phyloP scores from a whole-genome alignment of 306 rosid genomes.

The Pyrus pyrifolia region DNA sequence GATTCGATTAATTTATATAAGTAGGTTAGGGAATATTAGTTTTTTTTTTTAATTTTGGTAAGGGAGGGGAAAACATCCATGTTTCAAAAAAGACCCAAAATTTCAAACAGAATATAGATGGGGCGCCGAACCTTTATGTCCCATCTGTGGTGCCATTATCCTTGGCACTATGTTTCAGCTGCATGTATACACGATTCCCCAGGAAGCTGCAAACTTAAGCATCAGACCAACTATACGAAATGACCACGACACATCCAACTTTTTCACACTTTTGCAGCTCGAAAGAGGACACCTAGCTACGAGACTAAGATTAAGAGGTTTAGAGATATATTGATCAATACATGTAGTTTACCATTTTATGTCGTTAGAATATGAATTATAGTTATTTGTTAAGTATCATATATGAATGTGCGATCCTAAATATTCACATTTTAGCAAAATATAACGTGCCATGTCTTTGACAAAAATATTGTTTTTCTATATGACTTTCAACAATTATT shows the following conservation, averaged over 20 bases:
- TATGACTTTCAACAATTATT: background rate
- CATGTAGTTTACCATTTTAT: too few species aligned
- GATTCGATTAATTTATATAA: background rate
- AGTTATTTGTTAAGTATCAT: background rate
- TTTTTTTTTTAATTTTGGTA: slow-evolving; percentile 23
- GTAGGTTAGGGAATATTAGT: slow-evolving; percentile 1
- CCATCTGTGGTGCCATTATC: slow-evolving; percentile 29
- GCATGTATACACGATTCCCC: background rate
- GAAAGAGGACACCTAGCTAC: background rate
- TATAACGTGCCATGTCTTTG: background rate
- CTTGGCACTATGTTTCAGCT: slow-evolving; percentile 27
- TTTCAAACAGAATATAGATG: slow-evolving; percentile 21
- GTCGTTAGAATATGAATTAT: background rate
- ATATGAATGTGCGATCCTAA: background rate
- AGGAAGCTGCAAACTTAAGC: slow-evolving; percentile 43
- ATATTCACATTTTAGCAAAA: background rate
- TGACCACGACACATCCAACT: background rate
- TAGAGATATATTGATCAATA: too few species aligned
- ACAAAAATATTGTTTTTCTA: background rate
- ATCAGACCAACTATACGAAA: slow-evolving; percentile 6
- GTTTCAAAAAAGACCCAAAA: slow-evolving; percentile 18
- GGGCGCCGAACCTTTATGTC: slow-evolving; percentile 63
- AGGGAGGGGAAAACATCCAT: slow-evolving; percentile 23
- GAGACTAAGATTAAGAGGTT: too few species aligned
- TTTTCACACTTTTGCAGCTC: background rate